Base-by-base conservation (phyloP, 768 basidiomycete genomes). In the Pulveroboletus sp. region DNA sequence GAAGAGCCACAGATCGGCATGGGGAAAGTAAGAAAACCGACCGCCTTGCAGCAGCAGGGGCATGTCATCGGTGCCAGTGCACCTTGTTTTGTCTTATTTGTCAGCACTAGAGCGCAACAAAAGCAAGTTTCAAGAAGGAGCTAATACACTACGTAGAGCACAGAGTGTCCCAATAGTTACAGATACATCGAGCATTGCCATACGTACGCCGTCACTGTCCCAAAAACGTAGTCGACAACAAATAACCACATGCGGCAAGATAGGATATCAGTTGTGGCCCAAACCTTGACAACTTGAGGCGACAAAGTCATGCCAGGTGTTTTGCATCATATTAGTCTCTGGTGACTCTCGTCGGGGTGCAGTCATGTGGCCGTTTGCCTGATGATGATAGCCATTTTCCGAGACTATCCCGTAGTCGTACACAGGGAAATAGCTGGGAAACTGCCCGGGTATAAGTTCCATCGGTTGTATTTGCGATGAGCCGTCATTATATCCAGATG, bases 361-460 rank as follows among this genome's bases (percentile, higher is more conserved):
- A 66, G 46, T 70, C 63, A 51, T 73, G 70, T 61, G 63, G 9
- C 59, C 72, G 36, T 72, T 72, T 36, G 72, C 58, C 45, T 78
- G 72, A 29, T 77, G 72, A 29, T 77, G 54, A 56, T 66, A 62
- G 37, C 65, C 55, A 34, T 58, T 55, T 56, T 61, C 55, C 35
- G 57, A 46, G 36, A 63, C 68, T 55, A 73, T 67, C 19, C 73
- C 77, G 61, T 88, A 87, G 62, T 87, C 86, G 56, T 84, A 87
- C 27, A 87, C 85, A 1, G 84, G 77, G 75, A 89, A 87, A 58
- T 87, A 88, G 59, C 76, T 79, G 13, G 85, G 86, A 69, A 82
- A 80, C 31, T 61, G 67, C 9, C 67, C 67, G 2, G 67, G 55
- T 1, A 67, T 59, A 14, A 68, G 50, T 30, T 70, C 62, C 56